Conservation (phyloP, 441 rosid species). For the Breynia disticha region DNA sequence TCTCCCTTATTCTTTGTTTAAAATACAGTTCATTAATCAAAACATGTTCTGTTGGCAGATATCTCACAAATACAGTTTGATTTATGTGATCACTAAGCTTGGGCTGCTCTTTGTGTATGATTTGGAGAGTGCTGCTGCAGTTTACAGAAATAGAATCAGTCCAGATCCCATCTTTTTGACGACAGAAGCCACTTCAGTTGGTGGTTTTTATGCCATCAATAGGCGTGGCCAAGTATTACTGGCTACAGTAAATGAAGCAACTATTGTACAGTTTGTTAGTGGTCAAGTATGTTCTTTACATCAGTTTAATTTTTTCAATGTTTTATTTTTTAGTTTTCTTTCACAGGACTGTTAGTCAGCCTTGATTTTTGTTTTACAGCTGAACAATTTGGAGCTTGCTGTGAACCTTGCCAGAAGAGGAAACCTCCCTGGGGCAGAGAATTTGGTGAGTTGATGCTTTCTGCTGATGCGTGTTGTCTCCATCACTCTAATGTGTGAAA, state of each 20-base stretch:
- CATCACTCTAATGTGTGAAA: conserved; percentile 4
- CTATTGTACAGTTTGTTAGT: conserved; percentile 91
- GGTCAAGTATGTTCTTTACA: conserved; percentile 61
- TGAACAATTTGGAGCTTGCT: conserved; percentile 94
- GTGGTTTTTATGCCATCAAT: conserved; percentile 96
- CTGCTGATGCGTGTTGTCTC: neutral
- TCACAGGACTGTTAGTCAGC: too few species aligned
- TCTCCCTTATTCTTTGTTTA: conserved; percentile 5
- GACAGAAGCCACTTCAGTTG: conserved; percentile 74
- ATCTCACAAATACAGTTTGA: conserved; percentile 89
- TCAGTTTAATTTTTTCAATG: conserved; percentile 4
- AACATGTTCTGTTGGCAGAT: conserved; percentile 47
- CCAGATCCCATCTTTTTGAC: conserved; percentile 99
- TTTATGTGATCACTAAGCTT: conserved; percentile 93
- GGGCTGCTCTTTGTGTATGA: conserved; percentile 98
- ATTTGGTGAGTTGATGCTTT: conserved; percentile 48
- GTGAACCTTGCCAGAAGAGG: conserved; percentile 97
- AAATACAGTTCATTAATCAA: conserved; percentile 15
- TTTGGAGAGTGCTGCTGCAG: conserved; percentile 97
- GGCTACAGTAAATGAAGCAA: conserved; percentile 93
- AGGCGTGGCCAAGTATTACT: conserved; percentile 97
- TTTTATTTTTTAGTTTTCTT: neutral
- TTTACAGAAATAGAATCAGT: conserved; percentile 94
- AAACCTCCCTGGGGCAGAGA: conserved; percentile 98
- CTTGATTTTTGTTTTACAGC: conserved; percentile 32